phyloP scores from a whole-genome alignment of 2,329 filamentous ascomycete genomes.

The Colletotrichum sp. region DNA sequence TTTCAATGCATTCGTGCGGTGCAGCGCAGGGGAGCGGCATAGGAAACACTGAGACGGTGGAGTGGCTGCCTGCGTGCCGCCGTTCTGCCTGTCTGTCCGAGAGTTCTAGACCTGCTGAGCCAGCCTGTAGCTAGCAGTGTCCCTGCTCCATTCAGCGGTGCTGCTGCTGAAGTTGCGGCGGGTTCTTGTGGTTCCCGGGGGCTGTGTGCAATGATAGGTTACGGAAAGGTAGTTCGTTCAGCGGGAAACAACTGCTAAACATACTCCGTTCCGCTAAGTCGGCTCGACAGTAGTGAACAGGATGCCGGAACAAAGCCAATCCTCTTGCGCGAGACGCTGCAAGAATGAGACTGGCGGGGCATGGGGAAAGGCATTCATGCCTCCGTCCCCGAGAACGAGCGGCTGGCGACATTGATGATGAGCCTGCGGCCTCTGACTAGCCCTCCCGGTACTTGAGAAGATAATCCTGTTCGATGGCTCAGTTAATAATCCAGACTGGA shows the following conservation, averaged over 20 bases:
- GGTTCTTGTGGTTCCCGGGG: neutral
- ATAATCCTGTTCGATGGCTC: neutral
- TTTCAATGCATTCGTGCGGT: slow-evolving; percentile 4
- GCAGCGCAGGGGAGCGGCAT: neutral
- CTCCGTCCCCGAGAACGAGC: neutral
- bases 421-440: neutral
- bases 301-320: neutral
- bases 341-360: slow-evolving; percentile 5
- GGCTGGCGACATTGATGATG: neutral
- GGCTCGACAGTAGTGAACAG: neutral
- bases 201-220: neutral
- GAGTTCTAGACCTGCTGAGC: slow-evolving; percentile 3
- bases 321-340: slow-evolving; percentile 1
- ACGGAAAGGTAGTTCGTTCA: neutral
- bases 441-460: too few species aligned
- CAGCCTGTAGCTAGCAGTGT: neutral
- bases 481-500: neutral
- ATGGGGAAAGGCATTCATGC: neutral
- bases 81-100: neutral
- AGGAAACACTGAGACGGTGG: neutral
- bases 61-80: neutral
- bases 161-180: neutral
- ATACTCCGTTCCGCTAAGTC: neutral
- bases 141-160: neutral
- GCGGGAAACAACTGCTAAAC: neutral